Base-by-base conservation (phyloP, 805 yeast species). In the Zygoascus tannicola region DNA sequence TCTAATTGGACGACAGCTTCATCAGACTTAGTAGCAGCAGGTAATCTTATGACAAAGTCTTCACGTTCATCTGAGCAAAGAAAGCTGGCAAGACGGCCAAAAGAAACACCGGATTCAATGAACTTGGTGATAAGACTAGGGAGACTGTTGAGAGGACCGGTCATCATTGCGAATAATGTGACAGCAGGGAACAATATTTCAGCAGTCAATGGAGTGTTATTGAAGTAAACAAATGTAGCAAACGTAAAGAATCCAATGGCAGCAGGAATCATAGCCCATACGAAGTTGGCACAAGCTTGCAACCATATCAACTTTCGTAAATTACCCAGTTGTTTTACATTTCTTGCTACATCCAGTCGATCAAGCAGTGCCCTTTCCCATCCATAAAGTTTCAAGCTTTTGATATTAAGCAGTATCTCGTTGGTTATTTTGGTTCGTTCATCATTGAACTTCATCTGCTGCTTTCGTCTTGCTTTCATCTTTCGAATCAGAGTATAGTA, bases 301-400 rank as follows among this genome's bases (percentile, higher is more conserved):
- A 80, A 76, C 21, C 76, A 60, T 53, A 94, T 88, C 69, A 86
- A 81, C 53, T 68, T 76, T 52, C 73, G 77, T 63, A 92, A 72
- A 53, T 84, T 88, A 23, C 71, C 71, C 61, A 88, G 74, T 64
- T 88, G 96, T 55, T 81, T 80, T 38, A 85, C 85, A 58, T 90
- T 86, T 73, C 99, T 81, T 19, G 90, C 94, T 56, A 78, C 67
- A 51, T 76, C 76, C 46, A 94, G 70, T 54, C 81, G 82, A 22
- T 71, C 73, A 56, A 76, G 75, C 60, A 85, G 87, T 2, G 97
- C 94, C 26, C 61, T 67, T 65, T 92, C 99, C 99, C 99, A 92
- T 2, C 94, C 94, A 58, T 92, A 92, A 40, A 94, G 71, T 62
- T 92, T 92, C 60, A 92, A 70, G 10, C 96, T 85, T 65, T 87